These are phyloP conservation scores for Penicillium verhagenii DNA, from an alignment of 495 filamentous ascomycete genomes.

Conservation along the genomic window DNA sequence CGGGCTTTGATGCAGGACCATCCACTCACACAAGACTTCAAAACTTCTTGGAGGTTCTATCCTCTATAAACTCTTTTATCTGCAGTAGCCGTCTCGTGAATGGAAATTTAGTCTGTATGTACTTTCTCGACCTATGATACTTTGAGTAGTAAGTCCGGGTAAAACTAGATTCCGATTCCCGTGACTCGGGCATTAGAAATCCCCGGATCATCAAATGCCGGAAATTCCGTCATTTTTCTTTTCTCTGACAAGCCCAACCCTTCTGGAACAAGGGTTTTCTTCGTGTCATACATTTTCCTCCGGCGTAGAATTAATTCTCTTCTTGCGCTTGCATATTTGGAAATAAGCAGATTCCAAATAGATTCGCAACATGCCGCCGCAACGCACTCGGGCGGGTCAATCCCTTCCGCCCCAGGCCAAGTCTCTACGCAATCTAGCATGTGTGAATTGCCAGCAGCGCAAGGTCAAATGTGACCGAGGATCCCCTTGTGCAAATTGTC, in stretches of 20 bases:
- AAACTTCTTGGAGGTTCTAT: slow-evolving; percentile 19
- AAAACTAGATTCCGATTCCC: not conserved
- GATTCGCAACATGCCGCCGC: not conserved
- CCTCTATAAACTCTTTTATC: not conserved
- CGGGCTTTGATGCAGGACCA: slow-evolving; percentile 36
- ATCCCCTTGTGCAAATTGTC: slow-evolving; percentile 54
- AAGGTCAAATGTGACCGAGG: slow-evolving; percentile 58
- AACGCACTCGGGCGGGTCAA: slow-evolving; percentile 1
- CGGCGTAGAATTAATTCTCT: too few species aligned
- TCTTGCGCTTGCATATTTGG: too few species aligned
- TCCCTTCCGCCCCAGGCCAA: slow-evolving; percentile 22
- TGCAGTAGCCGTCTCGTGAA: too few species aligned
- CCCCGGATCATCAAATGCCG: not conserved
- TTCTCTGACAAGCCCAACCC: not conserved
- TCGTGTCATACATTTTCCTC: too few species aligned
- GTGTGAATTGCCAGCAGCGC: slow-evolving; percentile 55
- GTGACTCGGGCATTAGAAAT: not conserved
- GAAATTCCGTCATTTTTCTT: not conserved
- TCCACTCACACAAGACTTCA: slow-evolving; percentile 5
- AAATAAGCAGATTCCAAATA: not conserved
- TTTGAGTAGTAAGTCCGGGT: too few species aligned
- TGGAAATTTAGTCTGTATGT: too few species aligned
- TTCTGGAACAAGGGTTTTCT: too few species aligned
- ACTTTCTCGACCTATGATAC: too few species aligned
- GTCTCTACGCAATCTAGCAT: slow-evolving; percentile 50